These are phyloP conservation scores for Exidia glandulosa DNA, from an alignment of 768 basidiomycete genomes.

Conservation along the genomic window DNA sequence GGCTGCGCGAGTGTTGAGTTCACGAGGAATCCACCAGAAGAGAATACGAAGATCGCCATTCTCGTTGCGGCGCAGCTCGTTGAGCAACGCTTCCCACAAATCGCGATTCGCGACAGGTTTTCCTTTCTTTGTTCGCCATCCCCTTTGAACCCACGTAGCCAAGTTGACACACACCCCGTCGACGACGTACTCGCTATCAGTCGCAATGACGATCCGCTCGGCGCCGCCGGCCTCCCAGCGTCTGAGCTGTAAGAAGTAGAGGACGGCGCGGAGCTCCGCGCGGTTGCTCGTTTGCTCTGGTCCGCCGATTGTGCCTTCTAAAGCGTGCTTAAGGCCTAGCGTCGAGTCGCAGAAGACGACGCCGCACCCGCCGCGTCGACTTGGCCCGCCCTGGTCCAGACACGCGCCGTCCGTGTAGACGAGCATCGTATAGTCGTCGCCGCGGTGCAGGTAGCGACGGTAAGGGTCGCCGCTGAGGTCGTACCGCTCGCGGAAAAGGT, in stretches of 20 bases:
- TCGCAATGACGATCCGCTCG: constrained; percentile 20
- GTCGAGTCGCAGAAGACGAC: background rate
- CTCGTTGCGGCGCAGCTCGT: constrained; percentile 9
- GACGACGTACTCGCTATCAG: constrained; percentile 22
- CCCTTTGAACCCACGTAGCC: constrained; percentile 13
- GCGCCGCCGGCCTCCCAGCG: constrained; percentile 21
- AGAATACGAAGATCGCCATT: constrained; percentile 8
- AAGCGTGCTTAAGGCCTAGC: background rate
- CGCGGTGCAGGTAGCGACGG: background rate
- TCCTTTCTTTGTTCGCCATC: constrained; percentile 13
- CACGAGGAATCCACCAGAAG: constrained; percentile 15
- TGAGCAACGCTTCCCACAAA: constrained; percentile 16
- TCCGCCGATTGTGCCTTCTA: constrained; percentile 9
- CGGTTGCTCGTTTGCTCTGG: constrained; percentile 20
- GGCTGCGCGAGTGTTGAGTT: constrained; percentile 13
- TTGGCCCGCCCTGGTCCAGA: background rate
- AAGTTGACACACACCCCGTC: constrained; percentile 15
- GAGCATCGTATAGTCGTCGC: constrained; percentile 1
- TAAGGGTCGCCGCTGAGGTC: background rate
- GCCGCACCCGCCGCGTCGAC: background rate
- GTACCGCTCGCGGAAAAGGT: background rate
- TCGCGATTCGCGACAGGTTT: constrained; percentile 13
- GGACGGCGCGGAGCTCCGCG: constrained; percentile 25
- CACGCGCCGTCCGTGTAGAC: constrained; percentile 5
- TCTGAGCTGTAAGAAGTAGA: constrained; percentile 13